phyloP scores from a whole-genome alignment of 495 filamentous ascomycete genomes.

The Thozetella sp. region DNA sequence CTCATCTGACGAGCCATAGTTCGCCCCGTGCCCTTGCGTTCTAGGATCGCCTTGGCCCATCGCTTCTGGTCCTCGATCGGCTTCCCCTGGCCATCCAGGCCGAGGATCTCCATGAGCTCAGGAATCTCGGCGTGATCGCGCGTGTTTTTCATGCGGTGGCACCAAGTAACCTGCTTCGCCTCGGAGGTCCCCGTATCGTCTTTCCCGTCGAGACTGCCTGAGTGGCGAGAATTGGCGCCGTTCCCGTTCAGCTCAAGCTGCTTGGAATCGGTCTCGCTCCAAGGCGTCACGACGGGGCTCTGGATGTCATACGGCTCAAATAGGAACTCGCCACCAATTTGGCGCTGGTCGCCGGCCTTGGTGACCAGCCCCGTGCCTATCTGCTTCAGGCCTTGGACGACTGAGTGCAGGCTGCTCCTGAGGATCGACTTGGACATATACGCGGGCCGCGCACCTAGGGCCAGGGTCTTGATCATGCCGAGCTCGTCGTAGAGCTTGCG shows the following conservation, averaged over 20 bases:
- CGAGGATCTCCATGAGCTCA: constrained; percentile 62
- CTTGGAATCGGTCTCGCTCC: constrained; percentile 19
- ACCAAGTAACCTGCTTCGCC: constrained; percentile 71
- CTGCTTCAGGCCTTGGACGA: constrained; percentile 61
- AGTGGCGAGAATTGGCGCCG: not conserved
- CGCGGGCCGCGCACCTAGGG: constrained; percentile 62
- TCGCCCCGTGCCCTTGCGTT: constrained; percentile 46
- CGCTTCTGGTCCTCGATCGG: constrained; percentile 38
- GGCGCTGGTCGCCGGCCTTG: constrained; percentile 68
- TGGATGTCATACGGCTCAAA: constrained; percentile 57
- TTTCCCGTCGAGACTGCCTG: constrained; percentile 23
- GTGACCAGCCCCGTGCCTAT: constrained; percentile 50
- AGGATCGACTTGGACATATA: constrained; percentile 63
- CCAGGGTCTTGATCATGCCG: constrained; percentile 68
- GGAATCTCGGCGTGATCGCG: constrained; percentile 75
- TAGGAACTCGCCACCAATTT: constrained; percentile 85
- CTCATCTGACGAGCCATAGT: constrained; percentile 45
- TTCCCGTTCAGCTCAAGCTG: constrained; percentile 7
- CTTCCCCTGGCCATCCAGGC: constrained; percentile 48
- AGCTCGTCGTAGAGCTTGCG: constrained; percentile 69
- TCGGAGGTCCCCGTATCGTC: constrained; percentile 23
- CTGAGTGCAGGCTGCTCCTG: constrained; percentile 40
- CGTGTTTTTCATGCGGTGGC: constrained; percentile 80
- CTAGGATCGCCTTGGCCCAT: constrained; percentile 37
- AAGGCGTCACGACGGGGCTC: constrained; percentile 31